Evolutionary conservation across 768 basidiomycete genomes (phyloP), one percentile per base, ranked within the genome.

Genomic region (Dioszegia hungarica): DNA sequence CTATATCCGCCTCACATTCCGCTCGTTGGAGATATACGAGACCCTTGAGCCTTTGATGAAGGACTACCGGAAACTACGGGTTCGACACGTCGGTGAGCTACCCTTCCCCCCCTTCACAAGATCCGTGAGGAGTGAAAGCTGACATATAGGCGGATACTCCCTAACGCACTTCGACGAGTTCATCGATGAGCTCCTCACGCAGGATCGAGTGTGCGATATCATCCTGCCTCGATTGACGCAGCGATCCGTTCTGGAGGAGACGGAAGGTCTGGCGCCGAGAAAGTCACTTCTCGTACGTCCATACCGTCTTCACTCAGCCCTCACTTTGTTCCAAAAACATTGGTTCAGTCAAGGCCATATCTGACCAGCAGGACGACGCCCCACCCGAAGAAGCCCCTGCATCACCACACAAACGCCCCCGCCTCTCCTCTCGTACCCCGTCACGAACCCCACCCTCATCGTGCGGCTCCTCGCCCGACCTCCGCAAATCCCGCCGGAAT

Each of bases 171-270:
- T 98, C 67, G 95, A 98, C 75, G 90, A 95, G 75, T 98, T 90
- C 72, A 81, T 91, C 38, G 85, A 97, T 75, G 79, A 83, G 40
- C 80, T 98, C 10, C 78, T 98, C 29, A 84, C 81, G 4, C 87
- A 94, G 71, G 95, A 98, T 59, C 83, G 92, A 56, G 93, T 91
- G 5, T 98, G 94, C 76, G 95, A 98, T 78, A 89, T 90, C 67
- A 97, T 98, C 67, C 78, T 99, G 41, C 95, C 95, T 15, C 85
- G 95, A 46, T 77, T 97, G 60, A 83, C 85, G 9, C 91, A 88
- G 78, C 83, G 95, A 20, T 82, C 85, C 50, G 85, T 89, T 2
- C 79, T 98, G 24, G 95, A 98, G 79, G 94, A 99, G 72, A 89
- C 85, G 19, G 87, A 89, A 39, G 92, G 97, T 8, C 81, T 99